These are phyloP conservation scores for Viola odorata DNA, from an alignment of 345 rosid genomes.

Conservation along the genomic window DNA sequence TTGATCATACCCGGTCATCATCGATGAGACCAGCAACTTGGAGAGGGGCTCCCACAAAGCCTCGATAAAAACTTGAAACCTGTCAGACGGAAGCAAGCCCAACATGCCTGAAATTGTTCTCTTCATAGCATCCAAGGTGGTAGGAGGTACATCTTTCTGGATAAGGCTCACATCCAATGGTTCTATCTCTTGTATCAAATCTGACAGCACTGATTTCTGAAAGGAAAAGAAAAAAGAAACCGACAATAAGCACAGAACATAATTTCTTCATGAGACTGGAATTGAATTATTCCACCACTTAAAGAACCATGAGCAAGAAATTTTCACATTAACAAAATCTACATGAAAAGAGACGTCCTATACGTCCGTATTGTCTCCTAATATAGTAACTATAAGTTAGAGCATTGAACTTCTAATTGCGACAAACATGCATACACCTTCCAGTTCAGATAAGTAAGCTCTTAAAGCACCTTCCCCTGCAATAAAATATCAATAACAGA, in stretches of 20 bases:
- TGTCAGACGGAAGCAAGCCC: conserved; percentile 91
- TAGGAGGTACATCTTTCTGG: conserved; percentile 77
- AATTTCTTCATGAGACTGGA: neutral
- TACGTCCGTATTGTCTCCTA: too few species aligned
- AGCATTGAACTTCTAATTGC: too few species aligned
- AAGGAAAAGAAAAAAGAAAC: conserved; percentile 10
- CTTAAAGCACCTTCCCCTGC: too few species aligned
- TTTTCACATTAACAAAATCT: neutral
- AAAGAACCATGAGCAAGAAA: neutral
- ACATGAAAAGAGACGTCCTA: too few species aligned
- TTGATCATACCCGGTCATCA: conserved; percentile 91
- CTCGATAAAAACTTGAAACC: conserved; percentile 82
- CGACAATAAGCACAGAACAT: neutral
- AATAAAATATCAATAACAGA: too few species aligned
- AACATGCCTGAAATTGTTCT: conserved; percentile 95
- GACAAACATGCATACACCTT: too few species aligned
- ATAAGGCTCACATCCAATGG: conserved; percentile 86
- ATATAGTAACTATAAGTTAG: too few species aligned
- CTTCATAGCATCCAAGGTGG: conserved; percentile 94
- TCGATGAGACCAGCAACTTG: conserved; percentile 78
- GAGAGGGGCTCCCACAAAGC: conserved; percentile 94
- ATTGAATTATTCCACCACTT: neutral
- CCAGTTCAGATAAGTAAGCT: too few species aligned
- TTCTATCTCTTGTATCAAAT: conserved; percentile 80
- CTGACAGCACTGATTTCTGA: conserved; percentile 59